Base-by-base conservation (phyloP, 768 basidiomycete species). In the Lactarius pseudohatsudake region DNA sequence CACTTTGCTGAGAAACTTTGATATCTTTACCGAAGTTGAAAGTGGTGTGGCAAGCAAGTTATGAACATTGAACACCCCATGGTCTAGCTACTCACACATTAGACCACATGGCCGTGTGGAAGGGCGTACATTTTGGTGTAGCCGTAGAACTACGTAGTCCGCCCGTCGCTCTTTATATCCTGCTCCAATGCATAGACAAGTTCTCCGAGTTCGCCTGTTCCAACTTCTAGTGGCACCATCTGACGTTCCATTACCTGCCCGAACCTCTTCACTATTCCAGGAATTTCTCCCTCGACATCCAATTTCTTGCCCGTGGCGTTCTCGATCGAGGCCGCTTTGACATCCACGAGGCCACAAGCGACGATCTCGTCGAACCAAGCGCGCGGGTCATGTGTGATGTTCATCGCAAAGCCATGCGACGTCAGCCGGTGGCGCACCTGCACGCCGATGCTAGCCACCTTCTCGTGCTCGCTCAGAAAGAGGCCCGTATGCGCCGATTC, bases 371-470 rank as follows among this genome's bases (percentile, higher is more conserved):
- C 81, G 74, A 99, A 98, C 96, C 96, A 98, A 28, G 79, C 69
- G 30, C 87, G 74, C 4, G 94, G 94, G 69, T 97, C 90, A 34
- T 76, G 77, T 0, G 94, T 93, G 66, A 98, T 81, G 76, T 99
- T 99, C 74, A 98, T 79, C 1, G 95, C 86, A 77, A 99, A 97
- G 1, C 97, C 97, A 75, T 99, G 97, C 30, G 88, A 90, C 54
- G 97, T 96, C 63, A 99, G 83, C 54, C 96, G 85, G 74, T 98
- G 96, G 64, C 95, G 88, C 62, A 98, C 88, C 76, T 98, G 95
- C 61, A 99, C 94, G 54, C 97, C 97, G 61, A 99, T 96, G 73
- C 96, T 98, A 20, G 86, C 94, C 71, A 99, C 82, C 77, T 98
- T 99, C 56, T 90, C 90, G 36, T 77, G 78, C n/a, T 81, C 78